Percentiles rank a stretch among this genome's conserved stretches.
These are phyloP conservation scores for Skeletonema marinoi DNA, from an alignment of 108 stramenopile genomes.

Conservation along the genomic window DNA sequence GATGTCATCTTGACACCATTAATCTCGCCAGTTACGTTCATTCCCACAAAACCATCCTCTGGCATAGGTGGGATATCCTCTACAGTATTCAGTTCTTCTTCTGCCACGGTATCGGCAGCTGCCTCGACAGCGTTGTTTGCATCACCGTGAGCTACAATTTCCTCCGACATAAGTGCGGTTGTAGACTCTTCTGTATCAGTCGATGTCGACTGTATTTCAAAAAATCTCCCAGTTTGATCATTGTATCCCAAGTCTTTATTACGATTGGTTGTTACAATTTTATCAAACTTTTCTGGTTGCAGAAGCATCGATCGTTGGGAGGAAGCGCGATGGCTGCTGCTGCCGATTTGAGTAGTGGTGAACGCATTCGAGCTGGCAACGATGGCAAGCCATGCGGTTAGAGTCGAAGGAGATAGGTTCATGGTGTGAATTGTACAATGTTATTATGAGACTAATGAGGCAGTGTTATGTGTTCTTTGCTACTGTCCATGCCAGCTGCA, in stretches of 20 bases:
- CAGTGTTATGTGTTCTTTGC: no score
- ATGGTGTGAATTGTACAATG: slow-evolving; percentile 7
- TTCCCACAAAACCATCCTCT: slow-evolving; percentile 30
- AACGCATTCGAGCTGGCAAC: slow-evolving; percentile 22
- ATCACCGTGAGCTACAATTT: slow-evolving; percentile 65
- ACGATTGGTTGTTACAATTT: slow-evolving; percentile 16
- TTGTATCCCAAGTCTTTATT: slow-evolving; percentile 35
- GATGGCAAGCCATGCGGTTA: slow-evolving; percentile 9
- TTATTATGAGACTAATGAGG: no score
- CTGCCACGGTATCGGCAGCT: slow-evolving; percentile 69
- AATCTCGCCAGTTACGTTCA: slow-evolving; percentile 46
- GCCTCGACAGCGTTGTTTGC: slow-evolving; percentile 72
- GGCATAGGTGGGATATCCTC: slow-evolving; percentile 39
- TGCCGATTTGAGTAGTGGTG: not conserved
- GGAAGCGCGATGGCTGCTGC: not conserved
- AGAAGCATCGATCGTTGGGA: slow-evolving; percentile 24
- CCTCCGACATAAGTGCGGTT: slow-evolving; percentile 51
- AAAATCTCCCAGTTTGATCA: slow-evolving; percentile 37
- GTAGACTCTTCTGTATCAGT: not conserved
- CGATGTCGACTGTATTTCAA: slow-evolving; percentile 10
- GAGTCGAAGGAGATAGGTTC: slow-evolving; percentile 17
- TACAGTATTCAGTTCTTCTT: not conserved
- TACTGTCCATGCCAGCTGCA: no score
- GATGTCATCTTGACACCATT: slow-evolving; percentile 47
- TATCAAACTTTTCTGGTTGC: slow-evolving; percentile 35